Evolutionary conservation across 192 early-diverging fungal genomes (phyloP).

Genomic region (Coemansia sp.): DNA sequence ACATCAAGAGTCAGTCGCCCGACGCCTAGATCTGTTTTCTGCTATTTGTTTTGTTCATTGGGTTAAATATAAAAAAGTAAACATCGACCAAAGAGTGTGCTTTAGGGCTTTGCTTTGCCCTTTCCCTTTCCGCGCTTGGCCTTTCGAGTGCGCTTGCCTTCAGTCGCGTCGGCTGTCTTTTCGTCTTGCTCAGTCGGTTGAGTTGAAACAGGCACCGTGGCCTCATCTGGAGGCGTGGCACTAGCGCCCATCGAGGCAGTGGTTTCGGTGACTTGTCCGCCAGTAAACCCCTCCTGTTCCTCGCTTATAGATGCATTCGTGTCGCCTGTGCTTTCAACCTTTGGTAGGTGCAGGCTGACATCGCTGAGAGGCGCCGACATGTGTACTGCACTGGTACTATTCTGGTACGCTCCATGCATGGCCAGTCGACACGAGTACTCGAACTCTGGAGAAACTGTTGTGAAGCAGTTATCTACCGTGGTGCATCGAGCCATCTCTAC

Average conservation of each 20-base stretch:
- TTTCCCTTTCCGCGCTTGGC: constrained; percentile 35
- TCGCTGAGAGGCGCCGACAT: not conserved
- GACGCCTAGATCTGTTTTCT: not conserved
- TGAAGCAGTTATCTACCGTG: constrained; percentile 11
- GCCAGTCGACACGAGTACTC: constrained; percentile 16
- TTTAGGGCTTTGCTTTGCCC: constrained; percentile 6
- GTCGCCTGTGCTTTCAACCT: not conserved
- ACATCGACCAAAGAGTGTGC: not conserved
- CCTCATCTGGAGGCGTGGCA: not conserved
- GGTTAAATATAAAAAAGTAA: not conserved
- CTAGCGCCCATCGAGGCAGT: not conserved
- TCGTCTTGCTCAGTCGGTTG: not conserved
- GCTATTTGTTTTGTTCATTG: not conserved
- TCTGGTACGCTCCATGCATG: not conserved
- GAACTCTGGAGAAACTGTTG: constrained; percentile 30
- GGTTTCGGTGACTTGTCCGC: not conserved
- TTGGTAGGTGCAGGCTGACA: not conserved
- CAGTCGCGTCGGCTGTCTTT: not conserved
- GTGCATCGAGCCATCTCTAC: not conserved
- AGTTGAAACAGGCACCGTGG: not conserved
- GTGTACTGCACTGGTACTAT: not conserved
- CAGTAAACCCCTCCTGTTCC: not conserved
- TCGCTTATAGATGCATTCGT: not conserved
- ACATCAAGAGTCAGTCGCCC: constrained; percentile 15
- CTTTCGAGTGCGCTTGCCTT: constrained; percentile 24